Evolutionary conservation across 345 rosid species (phyloP), one percentile per base, ranked within the genome.

Genomic region (Brassica incana): DNA sequence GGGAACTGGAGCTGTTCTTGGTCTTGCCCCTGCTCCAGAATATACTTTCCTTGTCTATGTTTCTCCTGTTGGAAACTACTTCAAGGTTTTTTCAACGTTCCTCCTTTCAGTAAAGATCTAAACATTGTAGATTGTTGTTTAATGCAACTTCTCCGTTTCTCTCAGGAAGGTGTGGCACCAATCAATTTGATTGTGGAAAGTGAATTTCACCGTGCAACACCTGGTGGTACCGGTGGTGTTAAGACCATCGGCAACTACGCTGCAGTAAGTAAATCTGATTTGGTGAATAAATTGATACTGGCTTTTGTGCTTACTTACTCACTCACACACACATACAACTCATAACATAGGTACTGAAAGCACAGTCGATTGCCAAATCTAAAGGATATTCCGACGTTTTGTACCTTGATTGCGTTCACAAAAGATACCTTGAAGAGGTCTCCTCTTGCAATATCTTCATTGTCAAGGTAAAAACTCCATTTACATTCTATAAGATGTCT

Each of bases 1-100:
- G 93, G 98, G 99, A 29, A 93, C 89, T 78, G 99, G 99, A 80
- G 94, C 98, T 70, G 93, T 95, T 85, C 98, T 95, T 82, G 98
- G 98, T 83, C 94, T 93, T 83, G 94, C 97, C 5, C 99, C 99
- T 80, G 90, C 98, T 65, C 98, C 98, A 20, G 99, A 95, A 76
- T 95, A 90, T 78, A 95, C 96, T 71, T 93, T 95, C 83, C 79
- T 95, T 73, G 82, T 93, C 75, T 95, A 90, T 78, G 99, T 92
- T 83, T 89, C 98, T 40, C 98, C 98, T 32, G 98, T 95, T 2
- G 99, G 98, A 66, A 93, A 95, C 90, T 95, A 95, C 81, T 95
- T 91, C 73, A 88, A 93, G 99, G 98, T 91, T 8, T 48, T 56
- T 7, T 59, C 56, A 3, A 0, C 16, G 2, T 12, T 3, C 32